Conservation (phyloP, 495 filamentous ascomycete species). For the Cenococcum geophilum region DNA sequence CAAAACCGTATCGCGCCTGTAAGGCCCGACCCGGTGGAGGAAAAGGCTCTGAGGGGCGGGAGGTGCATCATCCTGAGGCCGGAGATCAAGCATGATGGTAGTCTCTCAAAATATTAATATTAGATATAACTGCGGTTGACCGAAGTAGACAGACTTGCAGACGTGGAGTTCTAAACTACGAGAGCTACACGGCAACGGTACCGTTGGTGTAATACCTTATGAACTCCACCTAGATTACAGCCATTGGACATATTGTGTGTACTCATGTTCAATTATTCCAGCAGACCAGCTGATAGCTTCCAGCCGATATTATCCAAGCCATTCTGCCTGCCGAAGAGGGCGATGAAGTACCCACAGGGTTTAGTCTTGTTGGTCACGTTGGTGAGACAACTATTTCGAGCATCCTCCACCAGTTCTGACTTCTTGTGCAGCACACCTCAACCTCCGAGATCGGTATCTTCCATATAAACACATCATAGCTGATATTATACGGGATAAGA, state of each 20-base stretch:
- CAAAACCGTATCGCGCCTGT: conserved; percentile 54
- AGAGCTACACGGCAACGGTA: conserved; percentile 59
- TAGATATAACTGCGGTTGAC: conserved; percentile 22
- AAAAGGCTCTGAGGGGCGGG: conserved; percentile 45
- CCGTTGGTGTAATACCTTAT: conserved; percentile 65
- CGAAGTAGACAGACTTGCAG: conserved; percentile 51
- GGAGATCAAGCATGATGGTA: conserved; percentile 62
- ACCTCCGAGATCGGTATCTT: conserved; percentile 72
- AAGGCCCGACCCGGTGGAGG: conserved; percentile 46
- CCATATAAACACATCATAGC: conserved; percentile 82
- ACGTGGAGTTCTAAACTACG: conserved; percentile 68
- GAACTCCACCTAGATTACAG: conserved; percentile 70
- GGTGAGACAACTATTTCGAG: conserved; percentile 45
- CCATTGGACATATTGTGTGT: conserved; percentile 76
- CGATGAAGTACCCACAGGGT: conserved; percentile 77
- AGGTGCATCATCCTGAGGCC: conserved; percentile 75
- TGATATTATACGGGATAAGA: conserved; percentile 81
- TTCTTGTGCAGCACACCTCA: conserved; percentile 61
- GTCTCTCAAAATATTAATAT: conserved; percentile 9
- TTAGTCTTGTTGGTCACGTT: conserved; percentile 82
- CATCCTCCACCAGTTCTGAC: neutral
- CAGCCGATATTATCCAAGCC: conserved; percentile 74
- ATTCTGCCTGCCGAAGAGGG: conserved; percentile 49
- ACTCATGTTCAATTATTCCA: neutral
- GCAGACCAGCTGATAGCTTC: neutral